Percentiles rank a stretch among this genome's conserved stretches.
Evolutionary conservation across 768 basidiomycete species (phyloP).

Genomic region (Calocybe indica): DNA sequence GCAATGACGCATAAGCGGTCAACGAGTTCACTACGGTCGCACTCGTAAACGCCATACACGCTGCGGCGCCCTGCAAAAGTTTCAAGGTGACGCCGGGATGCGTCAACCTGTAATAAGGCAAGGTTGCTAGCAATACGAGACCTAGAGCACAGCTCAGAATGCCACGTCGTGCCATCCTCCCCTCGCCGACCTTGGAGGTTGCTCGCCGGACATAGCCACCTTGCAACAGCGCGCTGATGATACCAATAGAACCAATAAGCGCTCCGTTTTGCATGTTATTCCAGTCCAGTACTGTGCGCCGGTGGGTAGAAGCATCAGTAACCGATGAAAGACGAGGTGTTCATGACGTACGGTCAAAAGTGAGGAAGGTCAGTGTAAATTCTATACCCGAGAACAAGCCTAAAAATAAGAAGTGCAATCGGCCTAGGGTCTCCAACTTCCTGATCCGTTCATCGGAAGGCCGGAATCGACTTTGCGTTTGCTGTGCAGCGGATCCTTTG

Average conservation of each 20-base stretch:
- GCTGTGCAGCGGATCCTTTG: not conserved
- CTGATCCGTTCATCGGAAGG: conserved; percentile 40
- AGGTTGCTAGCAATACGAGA: conserved; percentile 62
- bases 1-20: conserved; percentile 85
- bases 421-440: conserved; percentile 53
- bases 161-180: conserved; percentile 78
- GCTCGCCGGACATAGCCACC: conserved; percentile 91
- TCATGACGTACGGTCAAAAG: conserved; percentile 69
- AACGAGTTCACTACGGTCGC: conserved; percentile 94
- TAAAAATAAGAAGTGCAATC: conserved; percentile 80
- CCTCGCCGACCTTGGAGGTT: conserved; percentile 70
- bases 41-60: conserved; percentile 88
- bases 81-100: conserved; percentile 39
- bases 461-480: conserved; percentile 16
- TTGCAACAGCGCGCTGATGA: conserved; percentile 85
- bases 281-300: conserved; percentile 73
- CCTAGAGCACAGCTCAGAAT: conserved; percentile 66
- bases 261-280: conserved; percentile 83
- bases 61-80: conserved; percentile 63
- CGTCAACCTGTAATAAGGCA: conserved; percentile 51
- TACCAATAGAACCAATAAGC: conserved; percentile 82
- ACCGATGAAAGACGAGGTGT: not conserved
- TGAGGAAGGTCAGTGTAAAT: conserved; percentile 94
- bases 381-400: conserved; percentile 92
- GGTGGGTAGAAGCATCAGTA: not conserved